Evolutionary conservation across 345 rosid genomes (phyloP).

Genomic region (Garcia nutans): DNA sequence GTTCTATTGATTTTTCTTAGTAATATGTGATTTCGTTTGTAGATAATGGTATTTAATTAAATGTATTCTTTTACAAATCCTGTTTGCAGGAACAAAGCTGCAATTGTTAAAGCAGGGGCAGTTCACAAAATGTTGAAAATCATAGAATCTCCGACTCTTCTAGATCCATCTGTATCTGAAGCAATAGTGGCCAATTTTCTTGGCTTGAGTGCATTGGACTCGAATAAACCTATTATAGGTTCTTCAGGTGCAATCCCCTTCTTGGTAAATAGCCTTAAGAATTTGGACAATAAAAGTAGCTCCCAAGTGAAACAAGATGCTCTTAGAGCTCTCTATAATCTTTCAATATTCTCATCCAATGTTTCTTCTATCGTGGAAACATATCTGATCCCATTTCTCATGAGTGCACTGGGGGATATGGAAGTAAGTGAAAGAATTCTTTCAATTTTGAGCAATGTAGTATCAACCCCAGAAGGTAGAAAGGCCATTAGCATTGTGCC

Average conservation of each 20-base stretch:
- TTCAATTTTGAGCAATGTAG: slow-evolving; percentile 77
- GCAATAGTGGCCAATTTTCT: slow-evolving; percentile 90
- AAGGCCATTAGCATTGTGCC: slow-evolving; percentile 55
- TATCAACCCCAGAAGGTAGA: slow-evolving; percentile 78
- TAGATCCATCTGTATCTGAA: slow-evolving; percentile 57
- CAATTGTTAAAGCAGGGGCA: slow-evolving; percentile 96
- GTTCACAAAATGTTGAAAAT: slow-evolving; percentile 90
- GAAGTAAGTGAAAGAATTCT: slow-evolving; percentile 83
- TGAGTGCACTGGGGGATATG: slow-evolving; percentile 80
- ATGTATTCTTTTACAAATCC: background rate
- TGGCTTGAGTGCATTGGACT: slow-evolving; percentile 86
- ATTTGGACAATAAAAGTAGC: slow-evolving; percentile 38
- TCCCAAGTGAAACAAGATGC: slow-evolving; percentile 85
- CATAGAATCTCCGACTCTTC: slow-evolving; percentile 54
- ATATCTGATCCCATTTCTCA: slow-evolving; percentile 50
- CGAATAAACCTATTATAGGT: slow-evolving; percentile 85
- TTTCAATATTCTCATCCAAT: slow-evolving; percentile 66
- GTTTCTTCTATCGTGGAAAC: slow-evolving; percentile 60
- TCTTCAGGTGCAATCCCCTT: slow-evolving; percentile 85
- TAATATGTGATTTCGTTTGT: background rate
- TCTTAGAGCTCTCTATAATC: slow-evolving; percentile 80
- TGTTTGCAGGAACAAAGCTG: slow-evolving; percentile 87
- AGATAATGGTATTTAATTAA: background rate
- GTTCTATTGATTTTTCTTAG: background rate
- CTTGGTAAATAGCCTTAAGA: slow-evolving; percentile 58